phyloP scores from a whole-genome alignment of 345 rosid species.

The Passiflora organensis region DNA sequence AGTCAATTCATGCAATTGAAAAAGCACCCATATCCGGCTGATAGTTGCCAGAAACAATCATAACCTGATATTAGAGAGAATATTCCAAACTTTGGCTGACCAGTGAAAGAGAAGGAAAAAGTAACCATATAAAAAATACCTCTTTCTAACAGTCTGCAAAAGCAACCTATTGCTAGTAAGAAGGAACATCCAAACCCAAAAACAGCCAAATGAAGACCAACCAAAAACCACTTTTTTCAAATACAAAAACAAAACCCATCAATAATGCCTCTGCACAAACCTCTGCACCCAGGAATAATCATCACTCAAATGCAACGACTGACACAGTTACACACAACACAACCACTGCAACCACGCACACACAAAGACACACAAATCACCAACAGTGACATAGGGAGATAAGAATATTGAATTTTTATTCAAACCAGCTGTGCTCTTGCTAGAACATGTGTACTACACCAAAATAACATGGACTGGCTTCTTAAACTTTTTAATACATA shows the following conservation, averaged over 20 bases:
- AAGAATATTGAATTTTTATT: background rate
- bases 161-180: background rate
- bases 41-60: slow-evolving; percentile 19
- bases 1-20: background rate
- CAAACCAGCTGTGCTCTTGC: background rate
- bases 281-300: background rate
- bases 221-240: too few species aligned
- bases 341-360: background rate
- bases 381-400: background rate
- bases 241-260: slow-evolving; percentile 27
- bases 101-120: background rate
- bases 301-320: slow-evolving; percentile 3
- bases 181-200: background rate
- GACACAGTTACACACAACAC: background rate
- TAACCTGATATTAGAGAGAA: slow-evolving; percentile 21
- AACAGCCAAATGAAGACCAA: slow-evolving; percentile 24
- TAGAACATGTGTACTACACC: background rate
- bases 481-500: too few species aligned
- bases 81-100: slow-evolving; percentile 17
- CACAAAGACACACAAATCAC: background rate
- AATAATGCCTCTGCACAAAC: slow-evolving; percentile 7
- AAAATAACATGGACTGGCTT: background rate
- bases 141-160: background rate
- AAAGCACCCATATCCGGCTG: background rate
- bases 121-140: background rate